Base-by-base conservation (phyloP, 192 early-diverging fungal species). In the Rhizoclosmatium globosum region DNA sequence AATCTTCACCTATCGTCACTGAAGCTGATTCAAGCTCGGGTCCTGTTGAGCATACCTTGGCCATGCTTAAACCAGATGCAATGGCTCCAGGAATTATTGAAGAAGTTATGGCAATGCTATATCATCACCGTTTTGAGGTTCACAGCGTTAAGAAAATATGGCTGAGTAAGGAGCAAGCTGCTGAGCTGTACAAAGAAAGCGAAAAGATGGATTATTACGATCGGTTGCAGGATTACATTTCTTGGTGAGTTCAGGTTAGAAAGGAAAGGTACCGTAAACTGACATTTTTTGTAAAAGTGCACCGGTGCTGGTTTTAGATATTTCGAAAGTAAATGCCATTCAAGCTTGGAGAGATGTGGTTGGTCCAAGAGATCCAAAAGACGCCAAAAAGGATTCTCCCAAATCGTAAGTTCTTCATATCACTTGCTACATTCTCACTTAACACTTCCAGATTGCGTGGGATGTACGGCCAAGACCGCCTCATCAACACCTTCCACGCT, bases 51-150 rank as follows among this genome's bases (percentile, higher is more conserved):
- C 58, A 75, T 6, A 90, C 89, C 0, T 68, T 90, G 31, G 89
- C 89, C 3, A 71, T 92, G 59, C 89, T 92, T 73, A 92, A 92
- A 78, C 90, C 90, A 6, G 90, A 92, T 71, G 87, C 86, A 9
- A 90, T 91, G 90, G 58, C 66, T 43, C 90, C 87, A 4, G 47
- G 74, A 7, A 67, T 81, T 1, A 57, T 90, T 53, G 85, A 83
- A 41, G 72, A 86, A 60, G 86, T 91, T 17, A 38, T 90, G 48
- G 83, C 84, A 13, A 68, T 70, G 4, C 79, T 90, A 53, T 58
- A 82, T 31, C 62, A 77, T n/a, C 87, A 88, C 58, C 78, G 88
- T 15, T 88, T 91, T 69, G 78, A 83, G 6, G 72, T 90, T 23
- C 78, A 81, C 11, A 56, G 79, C 42, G 83, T 77, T 66, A 84